Conservation (phyloP, 2,329 filamentous ascomycete genomes). For the Cercospora canescens region DNA sequence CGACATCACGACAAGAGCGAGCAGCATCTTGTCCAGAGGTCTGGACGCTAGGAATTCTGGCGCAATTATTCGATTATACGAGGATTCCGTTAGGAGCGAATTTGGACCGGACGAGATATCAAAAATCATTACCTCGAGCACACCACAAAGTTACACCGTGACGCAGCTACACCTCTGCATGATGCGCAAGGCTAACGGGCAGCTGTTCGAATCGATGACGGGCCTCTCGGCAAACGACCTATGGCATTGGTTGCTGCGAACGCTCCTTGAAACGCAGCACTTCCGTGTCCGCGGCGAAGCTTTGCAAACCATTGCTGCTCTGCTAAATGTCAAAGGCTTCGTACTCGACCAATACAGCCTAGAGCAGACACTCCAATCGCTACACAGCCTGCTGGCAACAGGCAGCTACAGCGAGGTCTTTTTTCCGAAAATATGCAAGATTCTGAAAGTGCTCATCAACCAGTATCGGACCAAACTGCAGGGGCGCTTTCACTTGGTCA, state of each 20-base stretch:
- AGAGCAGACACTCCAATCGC: slow-evolving; percentile 41
- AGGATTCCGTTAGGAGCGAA: not conserved
- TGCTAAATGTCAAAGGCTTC: slow-evolving; percentile 34
- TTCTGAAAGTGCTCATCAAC: slow-evolving; percentile 55
- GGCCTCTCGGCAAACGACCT: not conserved
- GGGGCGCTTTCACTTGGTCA: slow-evolving; percentile 61
- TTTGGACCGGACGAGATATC: not conserved
- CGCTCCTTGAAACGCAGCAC: not conserved
- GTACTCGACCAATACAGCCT: slow-evolving; percentile 46
- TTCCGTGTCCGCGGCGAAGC: not conserved
- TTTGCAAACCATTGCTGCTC: slow-evolving; percentile 21
- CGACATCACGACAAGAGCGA: not conserved
- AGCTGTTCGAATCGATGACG: not conserved
- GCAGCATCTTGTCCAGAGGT: not conserved
- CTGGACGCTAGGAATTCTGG: not conserved
- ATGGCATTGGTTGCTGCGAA: slow-evolving; percentile 8
- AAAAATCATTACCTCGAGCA: not conserved
- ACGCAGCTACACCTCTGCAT: not conserved
- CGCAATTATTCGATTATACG: not conserved
- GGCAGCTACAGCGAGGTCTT: slow-evolving; percentile 38
- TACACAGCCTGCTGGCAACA: slow-evolving; percentile 38
- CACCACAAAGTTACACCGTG: not conserved
- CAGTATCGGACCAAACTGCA: slow-evolving; percentile 59
- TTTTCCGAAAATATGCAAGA: slow-evolving; percentile 56
- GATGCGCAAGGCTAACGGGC: not conserved